These are phyloP conservation scores for Rauvolfia tetraphylla DNA, from an alignment of 257 asterid species.

Conservation along the genomic window DNA sequence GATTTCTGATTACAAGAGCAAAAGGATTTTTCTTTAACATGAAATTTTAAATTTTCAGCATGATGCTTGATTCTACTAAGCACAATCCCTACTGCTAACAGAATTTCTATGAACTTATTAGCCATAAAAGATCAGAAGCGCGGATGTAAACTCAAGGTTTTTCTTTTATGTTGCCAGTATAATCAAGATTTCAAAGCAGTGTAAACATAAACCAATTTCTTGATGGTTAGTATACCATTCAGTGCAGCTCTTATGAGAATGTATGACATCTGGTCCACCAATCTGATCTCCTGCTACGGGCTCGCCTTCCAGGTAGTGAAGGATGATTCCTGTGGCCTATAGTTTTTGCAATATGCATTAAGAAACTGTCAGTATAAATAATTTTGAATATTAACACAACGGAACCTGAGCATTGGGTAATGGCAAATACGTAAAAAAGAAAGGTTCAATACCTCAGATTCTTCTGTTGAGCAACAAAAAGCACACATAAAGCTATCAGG, in stretches of 20 bases:
- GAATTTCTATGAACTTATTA: too few species aligned
- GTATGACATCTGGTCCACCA: slow-evolving; percentile 41
- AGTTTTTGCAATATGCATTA: slow-evolving; percentile 11
- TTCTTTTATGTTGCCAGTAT: background rate
- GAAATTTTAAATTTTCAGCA: background rate
- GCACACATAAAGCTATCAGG: slow-evolving; percentile 42
- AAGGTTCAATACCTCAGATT: slow-evolving; percentile 56
- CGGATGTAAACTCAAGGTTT: background rate
- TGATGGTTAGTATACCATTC: slow-evolving; percentile 63
- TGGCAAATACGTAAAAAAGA: background rate
- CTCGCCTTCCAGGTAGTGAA: slow-evolving; percentile 67
- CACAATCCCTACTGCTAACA: background rate
- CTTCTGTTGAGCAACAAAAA: slow-evolving; percentile 72
- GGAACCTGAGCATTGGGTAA: background rate
- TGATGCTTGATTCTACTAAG: background rate
- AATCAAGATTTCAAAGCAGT: background rate
- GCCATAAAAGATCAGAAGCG: background rate
- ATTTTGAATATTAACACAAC: background rate
- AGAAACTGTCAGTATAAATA: background rate
- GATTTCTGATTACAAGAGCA: too few species aligned
- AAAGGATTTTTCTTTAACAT: slow-evolving; percentile 3
- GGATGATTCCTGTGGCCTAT: slow-evolving; percentile 75
- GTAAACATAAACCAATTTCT: background rate
- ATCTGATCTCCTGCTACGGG: slow-evolving; percentile 31
- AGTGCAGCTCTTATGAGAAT: slow-evolving; percentile 69